Conservation (phyloP, 805 yeast genomes). For the Suhomyces canberraensis region DNA sequence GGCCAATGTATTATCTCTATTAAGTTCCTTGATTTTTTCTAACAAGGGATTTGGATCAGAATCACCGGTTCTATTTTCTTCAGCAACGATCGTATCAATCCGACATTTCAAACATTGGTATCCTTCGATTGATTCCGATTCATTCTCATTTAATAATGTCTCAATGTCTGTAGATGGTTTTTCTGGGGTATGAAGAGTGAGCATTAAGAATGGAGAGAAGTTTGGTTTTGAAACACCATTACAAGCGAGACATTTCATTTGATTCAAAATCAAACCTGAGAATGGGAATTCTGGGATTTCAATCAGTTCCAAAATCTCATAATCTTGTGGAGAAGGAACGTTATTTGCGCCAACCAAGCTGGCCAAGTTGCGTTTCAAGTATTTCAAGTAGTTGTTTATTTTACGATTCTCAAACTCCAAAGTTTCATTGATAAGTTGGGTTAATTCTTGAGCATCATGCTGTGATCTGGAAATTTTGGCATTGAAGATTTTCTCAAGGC, state of each 20-base stretch:
- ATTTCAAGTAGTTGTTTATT: slow-evolving; percentile 32
- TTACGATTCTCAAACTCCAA: slow-evolving; percentile 60
- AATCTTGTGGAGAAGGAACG: slow-evolving; percentile 9
- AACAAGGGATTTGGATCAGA: slow-evolving; percentile 19
- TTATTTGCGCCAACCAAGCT: slow-evolving; percentile 1
- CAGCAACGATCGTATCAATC: slow-evolving; percentile 25
- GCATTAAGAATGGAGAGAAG: slow-evolving; percentile 60
- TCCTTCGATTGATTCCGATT: slow-evolving; percentile 68
- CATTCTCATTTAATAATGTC: slow-evolving; percentile 53
- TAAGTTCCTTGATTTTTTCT: slow-evolving; percentile 27
- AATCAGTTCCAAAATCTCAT: slow-evolving; percentile 11
- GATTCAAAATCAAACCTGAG: slow-evolving; percentile 61
- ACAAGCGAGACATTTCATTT: slow-evolving; percentile 69
- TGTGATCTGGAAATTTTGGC: slow-evolving; percentile 77
- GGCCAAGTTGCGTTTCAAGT: slow-evolving; percentile 7
- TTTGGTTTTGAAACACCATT: slow-evolving; percentile 55
- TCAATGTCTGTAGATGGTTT: slow-evolving; percentile 43
- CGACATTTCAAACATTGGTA: slow-evolving; percentile 80
- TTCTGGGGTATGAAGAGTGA: slow-evolving; percentile 75
- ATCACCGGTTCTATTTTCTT: slow-evolving; percentile 21
- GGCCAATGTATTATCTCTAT: slow-evolving; percentile 33
- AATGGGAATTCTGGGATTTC: slow-evolving; percentile 69
- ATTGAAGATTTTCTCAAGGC: slow-evolving; percentile 67
- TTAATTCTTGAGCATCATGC: slow-evolving; percentile 93
- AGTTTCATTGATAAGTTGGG: slow-evolving; percentile 77